Base-by-base conservation (phyloP, 2,329 filamentous ascomycete genomes). In the Fusarium lateritium region DNA sequence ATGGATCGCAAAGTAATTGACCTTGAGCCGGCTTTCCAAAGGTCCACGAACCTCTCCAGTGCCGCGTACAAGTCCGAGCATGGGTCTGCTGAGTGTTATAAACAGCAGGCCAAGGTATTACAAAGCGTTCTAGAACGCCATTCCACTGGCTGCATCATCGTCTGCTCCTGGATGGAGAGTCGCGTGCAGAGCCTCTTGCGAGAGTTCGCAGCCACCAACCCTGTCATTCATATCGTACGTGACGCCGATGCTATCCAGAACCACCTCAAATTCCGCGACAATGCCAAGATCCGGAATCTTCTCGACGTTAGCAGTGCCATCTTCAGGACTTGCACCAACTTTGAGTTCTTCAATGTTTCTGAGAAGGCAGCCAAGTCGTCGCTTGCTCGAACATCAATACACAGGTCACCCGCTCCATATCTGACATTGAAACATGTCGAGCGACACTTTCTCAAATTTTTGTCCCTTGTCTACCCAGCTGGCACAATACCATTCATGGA, bases 341-440 rank as follows among this genome's bases (percentile, higher is more conserved):
- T 91, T 65, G 92, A 94, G 74, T 94, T 93, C 76, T 93, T 89
- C 81, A 94, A 94, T 70, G 81, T 92, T 17, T 90, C 90, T 3
- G 91, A 93, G 73, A 82, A 79, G 19, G 76, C 75, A 7, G 74
- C 79, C 43, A 75, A 70, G 69, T 74, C 69, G 26, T 56, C 53
- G 5, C 26, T 65, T 42, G 24, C 61, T 14, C 63, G 67, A 0
- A 45, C 52, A 7, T 67, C 70, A 44, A 78, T 58, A 77, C 69
- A 72, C 9, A 63, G 81, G 53, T 79, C 81, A 2, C 81, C 83
- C 0, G 85, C 88, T 3, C 88, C 89, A 0, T 91, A 91, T 67
- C 78, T 93, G 17, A 90, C 89, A 0, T 78, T 93, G 7, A 93
- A 93, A 74, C 83, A 88, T 47, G 86, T 89, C 5, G 90, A 93